Conservation (phyloP, 2,329 filamentous ascomycete species). For the Sporothrix sp. region DNA sequence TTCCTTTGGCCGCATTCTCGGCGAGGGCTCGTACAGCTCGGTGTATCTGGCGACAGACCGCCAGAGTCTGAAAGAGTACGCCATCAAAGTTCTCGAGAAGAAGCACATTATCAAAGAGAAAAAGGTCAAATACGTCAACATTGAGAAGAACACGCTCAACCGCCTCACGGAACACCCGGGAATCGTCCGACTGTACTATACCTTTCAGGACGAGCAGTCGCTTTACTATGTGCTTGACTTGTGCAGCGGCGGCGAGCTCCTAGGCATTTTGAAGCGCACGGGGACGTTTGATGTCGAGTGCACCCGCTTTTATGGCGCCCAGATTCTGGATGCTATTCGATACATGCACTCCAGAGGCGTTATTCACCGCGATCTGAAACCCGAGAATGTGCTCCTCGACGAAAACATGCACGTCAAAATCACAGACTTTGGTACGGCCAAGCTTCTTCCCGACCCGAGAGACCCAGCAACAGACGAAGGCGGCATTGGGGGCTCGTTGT, state of each 20-base stretch:
- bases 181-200: constrained; percentile 94
- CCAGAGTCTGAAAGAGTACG: constrained; percentile 90
- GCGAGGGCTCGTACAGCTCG: constrained; percentile 96
- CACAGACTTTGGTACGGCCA: constrained; percentile 97
- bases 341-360: constrained; percentile 97
- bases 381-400: constrained; percentile 91
- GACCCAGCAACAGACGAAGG: constrained; percentile 35
- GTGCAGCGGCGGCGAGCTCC: constrained; percentile 80
- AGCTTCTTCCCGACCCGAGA: constrained; percentile 61
- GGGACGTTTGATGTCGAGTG: constrained; percentile 93
- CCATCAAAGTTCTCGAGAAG: constrained; percentile 97
- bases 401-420: constrained; percentile 98
- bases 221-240: constrained; percentile 95
- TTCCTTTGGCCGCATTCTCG: constrained; percentile 79
- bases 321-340: constrained; percentile 91
- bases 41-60: constrained; percentile 88
- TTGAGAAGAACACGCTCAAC: constrained; percentile 96
- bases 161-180: constrained; percentile 92
- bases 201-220: constrained; percentile 92
- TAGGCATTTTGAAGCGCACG: constrained; percentile 89
- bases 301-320: constrained; percentile 84
- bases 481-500: constrained; percentile 2
- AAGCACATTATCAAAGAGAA: constrained; percentile 99
- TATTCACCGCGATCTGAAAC: constrained; percentile 93
- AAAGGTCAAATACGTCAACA: constrained; percentile 99